Conservation (phyloP, 2,329 filamentous ascomycete genomes). For the Mycosphaerella sp. region DNA sequence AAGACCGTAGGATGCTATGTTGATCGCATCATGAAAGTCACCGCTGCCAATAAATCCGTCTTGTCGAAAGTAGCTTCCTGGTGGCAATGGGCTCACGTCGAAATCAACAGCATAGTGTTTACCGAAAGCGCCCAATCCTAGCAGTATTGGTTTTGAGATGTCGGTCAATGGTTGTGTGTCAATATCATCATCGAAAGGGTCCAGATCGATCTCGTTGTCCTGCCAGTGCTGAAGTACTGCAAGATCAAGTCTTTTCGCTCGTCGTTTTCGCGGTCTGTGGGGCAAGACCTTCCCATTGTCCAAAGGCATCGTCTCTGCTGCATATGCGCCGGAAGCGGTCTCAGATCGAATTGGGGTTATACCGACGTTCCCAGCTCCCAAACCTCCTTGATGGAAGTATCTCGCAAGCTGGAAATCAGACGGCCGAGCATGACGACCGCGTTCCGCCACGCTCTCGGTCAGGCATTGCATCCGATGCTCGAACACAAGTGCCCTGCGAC, state of each 20-base stretch:
- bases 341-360: background rate
- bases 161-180: background rate
- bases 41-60: conserved; percentile 55
- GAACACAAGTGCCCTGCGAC: conserved; percentile 37
- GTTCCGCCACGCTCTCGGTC: conserved; percentile 25
- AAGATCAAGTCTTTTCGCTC: conserved; percentile 44
- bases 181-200: conserved; percentile 2
- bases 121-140: conserved; percentile 46
- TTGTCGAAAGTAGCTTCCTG: conserved; percentile 51
- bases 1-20: conserved; percentile 38
- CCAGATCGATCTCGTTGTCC: conserved; percentile 35
- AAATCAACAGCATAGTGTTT: conserved; percentile 50
- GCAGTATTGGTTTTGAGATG: conserved; percentile 20
- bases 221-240: conserved; percentile 44
- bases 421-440: conserved; percentile 7
- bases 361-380: background rate
- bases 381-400: conserved; percentile 4
- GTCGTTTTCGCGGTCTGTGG: conserved; percentile 30
- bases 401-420: conserved; percentile 31
- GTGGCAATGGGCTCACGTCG: conserved; percentile 44
- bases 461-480: conserved; percentile 28
- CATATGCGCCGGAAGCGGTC: background rate
- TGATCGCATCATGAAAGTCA: conserved; percentile 45
- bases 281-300: conserved; percentile 5
- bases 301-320: background rate